Conservation (phyloP, 1,139 yeast genomes). For the Taphrina pruni region DNA sequence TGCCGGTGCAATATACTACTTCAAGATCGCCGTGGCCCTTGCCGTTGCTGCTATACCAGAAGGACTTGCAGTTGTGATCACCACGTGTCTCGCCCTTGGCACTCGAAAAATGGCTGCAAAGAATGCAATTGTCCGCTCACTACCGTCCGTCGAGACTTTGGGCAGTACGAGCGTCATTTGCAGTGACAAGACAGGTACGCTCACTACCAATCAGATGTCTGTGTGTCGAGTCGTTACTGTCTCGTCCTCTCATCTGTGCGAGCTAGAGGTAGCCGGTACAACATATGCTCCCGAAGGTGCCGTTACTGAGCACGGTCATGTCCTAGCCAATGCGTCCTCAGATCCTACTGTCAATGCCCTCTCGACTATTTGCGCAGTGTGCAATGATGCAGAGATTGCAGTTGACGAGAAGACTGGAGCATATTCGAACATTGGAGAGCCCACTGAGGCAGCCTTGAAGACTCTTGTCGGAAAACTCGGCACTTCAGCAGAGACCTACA, state of each 20-base stretch:
- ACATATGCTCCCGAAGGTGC: conserved; percentile 53
- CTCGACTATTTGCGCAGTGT: conserved; percentile 50
- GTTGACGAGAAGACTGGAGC: conserved; percentile 46
- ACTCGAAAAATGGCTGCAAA: conserved; percentile 60
- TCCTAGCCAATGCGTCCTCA: conserved; percentile 49
- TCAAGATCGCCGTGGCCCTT: conserved; percentile 60
- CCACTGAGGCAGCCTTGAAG: conserved; percentile 53
- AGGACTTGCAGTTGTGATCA: conserved; percentile 59
- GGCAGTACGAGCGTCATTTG: conserved; percentile 61
- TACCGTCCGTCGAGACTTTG: conserved; percentile 53
- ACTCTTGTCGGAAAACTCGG: conserved; percentile 50
- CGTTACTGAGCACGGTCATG: conserved; percentile 54
- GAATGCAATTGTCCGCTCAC: conserved; percentile 59
- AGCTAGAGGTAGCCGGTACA: conserved; percentile 57
- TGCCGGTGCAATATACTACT: conserved; percentile 59
- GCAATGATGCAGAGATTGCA: conserved; percentile 53
- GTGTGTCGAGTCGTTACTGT: conserved; percentile 53
- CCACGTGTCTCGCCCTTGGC: conserved; percentile 61
- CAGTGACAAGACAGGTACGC: conserved; percentile 76
- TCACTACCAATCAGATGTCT: conserved; percentile 58
- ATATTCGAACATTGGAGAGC: conserved; percentile 53
- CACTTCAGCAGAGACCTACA: conserved; percentile 23
- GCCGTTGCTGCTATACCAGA: conserved; percentile 62
- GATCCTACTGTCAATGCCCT: conserved; percentile 47
- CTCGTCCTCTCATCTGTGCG: conserved; percentile 54